phyloP scores from a whole-genome alignment of 1,284 basidiomycete genomes.

The Ceratobasidium sp. region DNA sequence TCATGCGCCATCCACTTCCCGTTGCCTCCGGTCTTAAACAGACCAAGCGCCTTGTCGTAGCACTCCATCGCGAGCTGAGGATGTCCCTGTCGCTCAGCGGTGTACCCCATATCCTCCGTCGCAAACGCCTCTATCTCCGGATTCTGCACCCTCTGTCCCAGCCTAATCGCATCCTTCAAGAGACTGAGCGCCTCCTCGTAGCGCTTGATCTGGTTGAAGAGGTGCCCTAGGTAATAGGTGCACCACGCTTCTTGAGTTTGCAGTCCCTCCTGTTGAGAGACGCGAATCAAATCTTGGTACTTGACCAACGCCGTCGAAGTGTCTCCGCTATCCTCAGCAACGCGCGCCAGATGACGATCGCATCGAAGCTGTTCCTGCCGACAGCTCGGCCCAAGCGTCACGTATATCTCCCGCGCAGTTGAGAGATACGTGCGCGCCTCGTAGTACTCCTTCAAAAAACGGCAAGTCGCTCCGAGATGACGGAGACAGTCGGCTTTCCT shows the following conservation, averaged over 20 bases:
- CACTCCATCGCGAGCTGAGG: not conserved
- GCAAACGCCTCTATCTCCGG: slow-evolving; percentile 30
- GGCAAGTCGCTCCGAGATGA: slow-evolving; percentile 28
- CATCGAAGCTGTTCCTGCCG: slow-evolving; percentile 26
- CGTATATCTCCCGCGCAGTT: slow-evolving; percentile 19
- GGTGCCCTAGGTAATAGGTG: slow-evolving; percentile 20
- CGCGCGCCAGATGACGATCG: slow-evolving; percentile 12
- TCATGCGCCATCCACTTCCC: slow-evolving; percentile 33
- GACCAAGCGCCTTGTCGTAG: slow-evolving; percentile 16
- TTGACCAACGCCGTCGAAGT: not conserved
- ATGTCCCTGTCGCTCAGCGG: slow-evolving; percentile 14
- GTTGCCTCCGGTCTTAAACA: slow-evolving; percentile 7
- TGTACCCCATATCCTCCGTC: slow-evolving; percentile 29
- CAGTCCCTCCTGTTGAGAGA: not conserved
- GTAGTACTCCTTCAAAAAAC: slow-evolving; percentile 14
- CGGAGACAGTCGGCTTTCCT: slow-evolving; percentile 32
- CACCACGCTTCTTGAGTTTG: slow-evolving; percentile 28
- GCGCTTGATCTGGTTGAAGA: slow-evolving; percentile 2
- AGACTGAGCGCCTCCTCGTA: slow-evolving; percentile 15
- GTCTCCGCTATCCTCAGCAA: slow-evolving; percentile 30
- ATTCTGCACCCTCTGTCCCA: not conserved
- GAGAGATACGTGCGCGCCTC: slow-evolving; percentile 18
- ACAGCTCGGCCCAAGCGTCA: slow-evolving; percentile 1
- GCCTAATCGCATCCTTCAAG: slow-evolving; percentile 1
- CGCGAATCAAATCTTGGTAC: slow-evolving; percentile 7